phyloP scores from a whole-genome alignment of 2,329 filamentous ascomycete genomes.

The Endocalyx cinctus region DNA sequence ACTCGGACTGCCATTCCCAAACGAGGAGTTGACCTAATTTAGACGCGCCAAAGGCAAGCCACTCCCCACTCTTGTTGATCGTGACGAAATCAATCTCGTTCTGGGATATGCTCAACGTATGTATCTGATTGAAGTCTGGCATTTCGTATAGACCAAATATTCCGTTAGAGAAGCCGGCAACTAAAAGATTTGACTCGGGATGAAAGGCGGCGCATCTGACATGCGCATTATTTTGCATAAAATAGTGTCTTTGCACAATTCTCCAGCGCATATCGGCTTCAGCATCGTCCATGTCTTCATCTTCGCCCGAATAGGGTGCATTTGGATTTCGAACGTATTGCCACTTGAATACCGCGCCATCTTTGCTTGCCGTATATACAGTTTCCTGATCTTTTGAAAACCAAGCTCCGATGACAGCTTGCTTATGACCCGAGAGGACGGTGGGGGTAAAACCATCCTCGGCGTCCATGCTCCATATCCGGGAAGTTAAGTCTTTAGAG shows the following conservation, averaged over 20 bases:
- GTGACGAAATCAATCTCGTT: conserved; percentile 94
- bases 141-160: conserved; percentile 93
- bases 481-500: conserved; percentile 85
- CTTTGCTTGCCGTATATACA: conserved; percentile 94
- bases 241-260: conserved; percentile 87
- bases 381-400: conserved; percentile 92
- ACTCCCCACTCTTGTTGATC: conserved; percentile 91
- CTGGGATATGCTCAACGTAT: conserved; percentile 89
- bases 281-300: conserved; percentile 56
- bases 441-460: conserved; percentile 89
- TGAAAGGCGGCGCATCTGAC: conserved; percentile 91
- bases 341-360: conserved; percentile 96
- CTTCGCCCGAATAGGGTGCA: conserved; percentile 47
- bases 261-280: conserved; percentile 77
- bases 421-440: conserved; percentile 83
- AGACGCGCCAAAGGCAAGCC: conserved; percentile 94
- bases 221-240: conserved; percentile 84
- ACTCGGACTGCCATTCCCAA: conserved; percentile 99
- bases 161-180: conserved; percentile 92
- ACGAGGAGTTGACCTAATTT: conserved; percentile 94
- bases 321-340: conserved; percentile 65
- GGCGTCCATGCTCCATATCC: conserved; percentile 89
- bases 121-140: conserved; percentile 92
- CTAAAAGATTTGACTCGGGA: conserved; percentile 80
- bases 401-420: conserved; percentile 90